Conservation (phyloP, 2,329 filamentous ascomycete genomes). For the Ustulina deusta region DNA sequence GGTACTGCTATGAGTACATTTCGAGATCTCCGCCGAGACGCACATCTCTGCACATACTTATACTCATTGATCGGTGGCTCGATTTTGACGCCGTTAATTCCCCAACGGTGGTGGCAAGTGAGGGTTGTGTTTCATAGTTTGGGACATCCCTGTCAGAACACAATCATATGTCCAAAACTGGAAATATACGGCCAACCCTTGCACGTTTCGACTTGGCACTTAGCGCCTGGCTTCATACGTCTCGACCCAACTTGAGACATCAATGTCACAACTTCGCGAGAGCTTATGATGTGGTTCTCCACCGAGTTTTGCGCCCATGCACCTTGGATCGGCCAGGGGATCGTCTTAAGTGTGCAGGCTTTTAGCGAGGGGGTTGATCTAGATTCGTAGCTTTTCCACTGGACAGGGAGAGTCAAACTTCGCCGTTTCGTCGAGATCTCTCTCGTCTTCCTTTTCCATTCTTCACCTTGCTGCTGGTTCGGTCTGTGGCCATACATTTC, state of each 20-base stretch:
- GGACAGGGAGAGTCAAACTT: neutral
- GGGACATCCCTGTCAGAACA: conserved; percentile 29
- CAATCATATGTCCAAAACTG: conserved; percentile 33
- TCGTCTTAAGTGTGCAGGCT: conserved; percentile 33
- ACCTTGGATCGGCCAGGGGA: conserved; percentile 34
- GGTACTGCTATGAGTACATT: neutral
- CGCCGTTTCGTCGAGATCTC: neutral
- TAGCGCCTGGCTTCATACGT: conserved; percentile 43
- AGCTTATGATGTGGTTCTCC: conserved; percentile 32
- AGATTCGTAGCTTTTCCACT: conserved; percentile 1
- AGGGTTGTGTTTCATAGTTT: conserved; percentile 26
- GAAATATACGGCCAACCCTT: conserved; percentile 33
- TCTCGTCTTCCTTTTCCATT: conserved; percentile 21
- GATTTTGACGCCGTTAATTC: conserved; percentile 2
- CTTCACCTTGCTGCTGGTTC: conserved; percentile 30
- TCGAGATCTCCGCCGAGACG: conserved; percentile 16
- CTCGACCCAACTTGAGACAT: conserved; percentile 44
- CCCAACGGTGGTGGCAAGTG: neutral
- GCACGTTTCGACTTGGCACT: conserved; percentile 38
- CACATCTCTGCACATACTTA: neutral
- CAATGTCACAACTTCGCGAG: conserved; percentile 40
- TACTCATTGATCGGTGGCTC: neutral
- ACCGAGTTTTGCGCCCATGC: conserved; percentile 36
- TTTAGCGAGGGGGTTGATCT: conserved; percentile 35
- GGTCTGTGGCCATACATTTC: conserved; percentile 8